Evolutionary conservation across 129 eudicot species (phyloP).

Genomic region (Oenanthe sinensis): DNA sequence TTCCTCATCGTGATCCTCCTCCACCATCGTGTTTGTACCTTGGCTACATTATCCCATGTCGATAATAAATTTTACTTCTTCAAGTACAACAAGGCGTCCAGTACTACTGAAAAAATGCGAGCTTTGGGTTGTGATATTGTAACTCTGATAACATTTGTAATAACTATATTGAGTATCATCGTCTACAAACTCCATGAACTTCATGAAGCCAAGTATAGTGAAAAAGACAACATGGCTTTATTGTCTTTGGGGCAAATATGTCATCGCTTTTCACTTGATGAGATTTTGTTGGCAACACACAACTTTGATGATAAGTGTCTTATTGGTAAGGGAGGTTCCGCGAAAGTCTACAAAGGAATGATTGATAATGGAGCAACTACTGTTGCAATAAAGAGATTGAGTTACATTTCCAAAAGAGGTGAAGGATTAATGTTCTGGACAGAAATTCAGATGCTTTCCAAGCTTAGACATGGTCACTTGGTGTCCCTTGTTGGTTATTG

Average conservation of each 20-base stretch:
- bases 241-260: not conserved
- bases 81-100: not conserved
- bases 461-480: slow-evolving; percentile 33
- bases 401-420: slow-evolving; percentile 25
- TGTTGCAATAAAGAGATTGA: slow-evolving; percentile 33
- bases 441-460: slow-evolving; percentile 41
- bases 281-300: slow-evolving; percentile 35
- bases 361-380: slow-evolving; percentile 19
- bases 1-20: slow-evolving; percentile 2
- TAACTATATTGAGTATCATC: not conserved
- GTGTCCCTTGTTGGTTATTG: slow-evolving; percentile 43
- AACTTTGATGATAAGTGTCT: slow-evolving; percentile 25
- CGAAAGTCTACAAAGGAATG: slow-evolving; percentile 38
- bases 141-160: not conserved
- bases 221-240: not conserved
- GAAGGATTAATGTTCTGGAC: slow-evolving; percentile 35
- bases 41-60: not conserved
- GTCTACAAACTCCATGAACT: slow-evolving; percentile 17
- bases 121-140: not conserved
- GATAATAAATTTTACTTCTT: not conserved
- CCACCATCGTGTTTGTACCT: slow-evolving; percentile 1
- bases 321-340: slow-evolving; percentile 47
- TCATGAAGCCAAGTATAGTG: slow-evolving; percentile 11
- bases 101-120: not conserved
- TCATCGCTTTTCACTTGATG: slow-evolving; percentile 27